phyloP scores from a whole-genome alignment of 768 basidiomycete genomes.

The Suillus spraguei region DNA sequence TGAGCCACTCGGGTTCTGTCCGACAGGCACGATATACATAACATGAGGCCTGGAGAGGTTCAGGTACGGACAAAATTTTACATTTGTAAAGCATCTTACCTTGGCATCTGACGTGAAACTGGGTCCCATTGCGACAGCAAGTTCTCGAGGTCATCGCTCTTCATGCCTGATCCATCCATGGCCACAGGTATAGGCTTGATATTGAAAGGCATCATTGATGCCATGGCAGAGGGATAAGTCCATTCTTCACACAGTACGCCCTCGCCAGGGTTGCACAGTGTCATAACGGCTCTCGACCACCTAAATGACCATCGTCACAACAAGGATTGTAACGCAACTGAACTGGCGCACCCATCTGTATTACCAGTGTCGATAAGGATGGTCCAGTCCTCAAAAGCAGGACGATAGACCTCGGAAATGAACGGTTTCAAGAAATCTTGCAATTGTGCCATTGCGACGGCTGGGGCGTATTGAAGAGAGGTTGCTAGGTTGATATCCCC shows the following conservation, averaged over 20 bases:
- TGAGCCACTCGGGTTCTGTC: slow-evolving; percentile 82
- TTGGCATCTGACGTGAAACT: slow-evolving; percentile 50
- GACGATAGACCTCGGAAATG: slow-evolving; percentile 45
- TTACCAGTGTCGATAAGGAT: slow-evolving; percentile 66
- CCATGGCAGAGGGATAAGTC: slow-evolving; percentile 69
- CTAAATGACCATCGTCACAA: slow-evolving; percentile 16
- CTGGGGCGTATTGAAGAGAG: slow-evolving; percentile 68
- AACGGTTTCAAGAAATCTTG: slow-evolving; percentile 38
- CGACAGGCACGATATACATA: slow-evolving; percentile 77
- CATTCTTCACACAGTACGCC: slow-evolving; percentile 64
- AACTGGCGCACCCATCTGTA: slow-evolving; percentile 55
- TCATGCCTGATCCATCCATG: slow-evolving; percentile 74
- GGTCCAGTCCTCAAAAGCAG: slow-evolving; percentile 62
- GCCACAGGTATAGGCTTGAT: slow-evolving; percentile 55
- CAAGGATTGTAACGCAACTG: slow-evolving; percentile 10
- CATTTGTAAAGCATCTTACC: slow-evolving; percentile 39
- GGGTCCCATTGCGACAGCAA: slow-evolving; percentile 71
- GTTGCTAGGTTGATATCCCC: slow-evolving; percentile 59
- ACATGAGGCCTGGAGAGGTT: slow-evolving; percentile 57
- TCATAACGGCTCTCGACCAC: slow-evolving; percentile 58
- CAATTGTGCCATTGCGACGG: slow-evolving; percentile 25
- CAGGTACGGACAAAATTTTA: not conserved
- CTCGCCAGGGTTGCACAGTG: slow-evolving; percentile 70
- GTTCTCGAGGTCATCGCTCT: slow-evolving; percentile 58
- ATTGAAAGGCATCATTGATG: slow-evolving; percentile 35